Base-by-base conservation (phyloP, 1,284 basidiomycete genomes). In the Thelephora terrestris region DNA sequence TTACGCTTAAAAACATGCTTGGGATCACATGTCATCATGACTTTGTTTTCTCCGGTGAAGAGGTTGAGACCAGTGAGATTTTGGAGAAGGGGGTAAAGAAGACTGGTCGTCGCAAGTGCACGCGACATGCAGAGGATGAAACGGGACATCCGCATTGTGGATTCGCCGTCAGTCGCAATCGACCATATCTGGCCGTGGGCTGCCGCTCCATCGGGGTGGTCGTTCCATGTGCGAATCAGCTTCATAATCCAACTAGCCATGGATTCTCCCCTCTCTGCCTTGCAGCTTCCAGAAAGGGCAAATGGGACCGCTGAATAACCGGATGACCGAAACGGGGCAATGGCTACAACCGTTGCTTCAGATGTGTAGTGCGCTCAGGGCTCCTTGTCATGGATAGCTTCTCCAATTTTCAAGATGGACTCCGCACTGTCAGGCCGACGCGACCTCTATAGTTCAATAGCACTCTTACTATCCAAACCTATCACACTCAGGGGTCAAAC, bases 151-250 rank as follows among this genome's bases (percentile, higher is more conserved):
- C 57, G 52, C 0, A 58, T 55, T 18, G 50, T 53, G 4, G 55
- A 54, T 47, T 63, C 63, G 9, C 62, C 58, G 46, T 65, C 61
- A 0, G 58, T 61, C 0, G 58, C 55, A 18, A 63, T 53, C 1
- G 52, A 53, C 52, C 49, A 55, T 3, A 64, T 35, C 0, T 53
- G 53, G 7, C 63, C 63, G 42, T 48, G 36, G n/a, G 2, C 2
- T 3, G 3, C 16, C 20, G 20, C 50, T 1, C n/a, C 36, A 47
- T 7, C 9, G 25, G 25, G 25, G 9, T 27, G 25, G 16, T 43
- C 20, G 14, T 47, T 38, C 47, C 48, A 55, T 14, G 17, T 29
- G 1, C 16, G 3, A 7, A 55, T 1, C 4, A 48, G 43, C 2
- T 7, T 16, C 5, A 50, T 23, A 12, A 49, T 12, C 17, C 18